Base-by-base conservation (phyloP, 2,329 filamentous ascomycete species). In the Penicillium sp. region DNA sequence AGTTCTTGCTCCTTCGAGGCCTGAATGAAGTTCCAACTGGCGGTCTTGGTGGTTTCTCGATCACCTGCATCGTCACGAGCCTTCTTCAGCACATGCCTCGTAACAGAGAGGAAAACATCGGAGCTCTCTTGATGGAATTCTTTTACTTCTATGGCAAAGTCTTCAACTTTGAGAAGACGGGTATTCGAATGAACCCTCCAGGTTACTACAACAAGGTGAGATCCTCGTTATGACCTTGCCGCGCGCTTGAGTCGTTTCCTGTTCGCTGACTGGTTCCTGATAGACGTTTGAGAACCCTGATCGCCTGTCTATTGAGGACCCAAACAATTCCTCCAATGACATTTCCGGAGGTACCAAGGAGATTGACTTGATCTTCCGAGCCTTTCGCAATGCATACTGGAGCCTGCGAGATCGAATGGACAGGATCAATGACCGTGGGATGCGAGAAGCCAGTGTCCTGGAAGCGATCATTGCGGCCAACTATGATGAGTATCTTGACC, bases 11-110 rank as follows among this genome's bases (percentile, higher is more conserved):
- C 34, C 94, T 98, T 82, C 83, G 90, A 52, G 88, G 85, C 1
- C 75, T 96, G 45, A 96, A 96, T 58, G 93, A 98, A 67, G 90
- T 95, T 4, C 86, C 88, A 36, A 88, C 83, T 51, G 93, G 93
- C 47, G 93, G 93, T 3, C 82, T 98, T 45, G 93, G 93, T 46
- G 93, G 93, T 3, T 97, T 96, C 65, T 88, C 90, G 1, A 86
- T 95, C 54, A 96, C 91, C 47, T 98, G 93, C 73, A 76, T 98
- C 53, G 88, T 96, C 5, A 88, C 93, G 49, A 93, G 87, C 73
- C 83, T 95, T 68, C 72, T 97, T 40, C 87, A 95, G 64, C 76
- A 88, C 55, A 81, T 90, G 74, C 88, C 89, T 8, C 78, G 84
- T 52, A 75, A 84, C 1, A 82, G 87, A 1, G 76, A 82, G 34